Evolutionary conservation across 208 protist species (phyloP), one percentile per base, ranked within the genome.

Genomic region (Porcisia hertigi): DNA sequence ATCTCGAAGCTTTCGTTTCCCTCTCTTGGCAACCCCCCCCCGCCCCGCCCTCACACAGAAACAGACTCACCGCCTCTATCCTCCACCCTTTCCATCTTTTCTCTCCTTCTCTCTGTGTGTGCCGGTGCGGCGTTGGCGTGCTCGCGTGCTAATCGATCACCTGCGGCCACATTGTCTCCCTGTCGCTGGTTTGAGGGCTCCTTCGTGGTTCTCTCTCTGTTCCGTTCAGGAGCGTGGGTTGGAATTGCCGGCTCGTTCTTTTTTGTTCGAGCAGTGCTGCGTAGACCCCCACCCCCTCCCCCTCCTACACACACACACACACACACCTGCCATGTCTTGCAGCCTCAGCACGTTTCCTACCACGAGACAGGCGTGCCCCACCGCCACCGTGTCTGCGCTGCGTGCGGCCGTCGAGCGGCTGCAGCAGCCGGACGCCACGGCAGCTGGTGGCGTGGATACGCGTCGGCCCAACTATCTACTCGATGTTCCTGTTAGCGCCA

Each of bases 401-500:
- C 75, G 71, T 39, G 76, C 77, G 1, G 73, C 70, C 12, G 70
- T 70, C 9, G 72, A 87, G 39, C 76, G 66, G 4, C 70, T 82
- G 73, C 84, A 87, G 62, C 54, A 77, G 16, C n/a, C 62, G 1
- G 34, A 45, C 45, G 67, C 55, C 14, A 59, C 60, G 20, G 16
- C 67, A 43, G 62, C 36, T 23, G 62, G 14, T 23, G 39, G 8
- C 36, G 30, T 57, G 25, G 65, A 75, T 66, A 36, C 59, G 7
- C 71, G 78, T 7, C 64, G 69, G 11, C 84, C 81, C 66, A 87
- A 88, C 75, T 89, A 86, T 59, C 70, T 88, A 9, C 49, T 96
- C 49, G 90, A 96, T 80, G 90, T 94, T 0, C 92, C 92, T 1
- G 75, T 96, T 55, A 93, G 86, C 69, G 76, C 80, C 45, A 67